Conservation (phyloP, 2,329 filamentous ascomycete genomes). For the Mollisia scopiformis region DNA sequence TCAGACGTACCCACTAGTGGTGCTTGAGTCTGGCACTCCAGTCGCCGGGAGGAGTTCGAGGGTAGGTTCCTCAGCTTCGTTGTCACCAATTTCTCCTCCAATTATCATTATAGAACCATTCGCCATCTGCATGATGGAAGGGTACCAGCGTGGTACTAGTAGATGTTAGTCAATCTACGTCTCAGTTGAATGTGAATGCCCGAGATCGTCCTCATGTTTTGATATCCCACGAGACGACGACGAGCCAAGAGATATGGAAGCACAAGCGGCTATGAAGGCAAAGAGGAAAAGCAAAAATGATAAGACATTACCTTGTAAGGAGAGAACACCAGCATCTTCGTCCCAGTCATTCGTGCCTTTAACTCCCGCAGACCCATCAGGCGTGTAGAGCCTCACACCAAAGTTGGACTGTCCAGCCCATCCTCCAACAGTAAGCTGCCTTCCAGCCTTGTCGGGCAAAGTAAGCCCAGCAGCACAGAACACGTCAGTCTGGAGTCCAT, state of each 20-base stretch:
- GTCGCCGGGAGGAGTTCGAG: conserved; percentile 60
- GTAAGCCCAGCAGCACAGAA: conserved; percentile 67
- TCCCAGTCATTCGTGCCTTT: conserved; percentile 64
- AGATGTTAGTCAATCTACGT: no score
- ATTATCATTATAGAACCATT: conserved; percentile 64
- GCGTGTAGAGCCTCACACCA: conserved; percentile 62
- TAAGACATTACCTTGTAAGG: conserved; percentile 45
- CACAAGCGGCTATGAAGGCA: no score
- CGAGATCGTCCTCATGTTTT: no score
- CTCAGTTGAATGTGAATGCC: no score
- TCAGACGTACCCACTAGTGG: conserved; percentile 10
- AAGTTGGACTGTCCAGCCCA: conserved; percentile 65
- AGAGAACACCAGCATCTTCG: conserved; percentile 56
- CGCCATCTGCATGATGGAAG: conserved; percentile 62
- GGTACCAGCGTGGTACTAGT: conserved; percentile 62
- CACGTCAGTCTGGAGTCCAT: conserved; percentile 60
- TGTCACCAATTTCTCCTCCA: conserved; percentile 65
- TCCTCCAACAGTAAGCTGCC: conserved; percentile 65
- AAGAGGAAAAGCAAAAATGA: no score
- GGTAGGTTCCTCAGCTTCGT: conserved; percentile 61
- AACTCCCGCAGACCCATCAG: conserved; percentile 59
- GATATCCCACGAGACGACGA: no score
- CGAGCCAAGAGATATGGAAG: no score
- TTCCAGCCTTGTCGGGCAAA: conserved; percentile 63
- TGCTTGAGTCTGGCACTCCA: conserved; percentile 23